Evolutionary conservation across 768 basidiomycete species (phyloP), one percentile per base, ranked within the genome.

Genomic region (Russula sp.): DNA sequence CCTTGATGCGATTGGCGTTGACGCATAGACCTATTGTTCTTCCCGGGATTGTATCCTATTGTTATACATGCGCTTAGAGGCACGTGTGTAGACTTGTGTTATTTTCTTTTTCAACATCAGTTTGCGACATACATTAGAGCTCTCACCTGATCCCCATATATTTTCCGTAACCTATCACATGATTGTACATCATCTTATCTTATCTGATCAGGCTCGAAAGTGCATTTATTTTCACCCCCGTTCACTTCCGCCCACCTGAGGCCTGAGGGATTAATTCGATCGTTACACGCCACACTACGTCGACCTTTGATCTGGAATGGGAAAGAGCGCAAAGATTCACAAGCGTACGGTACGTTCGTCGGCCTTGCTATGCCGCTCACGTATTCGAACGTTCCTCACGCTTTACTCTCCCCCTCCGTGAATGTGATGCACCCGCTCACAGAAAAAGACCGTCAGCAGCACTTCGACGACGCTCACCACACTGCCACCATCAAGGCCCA

Each of bases 311-410:
- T 39, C 20, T 18, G 22, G 31, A n/a, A 87, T 87, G 85, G 86
- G 86, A 18, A 83, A 80, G 67, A 86, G 84, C 64, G 85, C 86
- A 16, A 87, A 87, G 70, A 61, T 84, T 22, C 84, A 84, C 71
- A 87, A 87, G 71, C 77, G 84, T 65, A 73, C 80, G 62, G 84
- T 84, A 73, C 34, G 81, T 69, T 0, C 32, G 27, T 27, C 27
- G 2, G 27, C 27, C 27, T 27, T 27, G 2, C 3, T 27, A 27
- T 27, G 27, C 27, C 27, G 27, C 27, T 27, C 27, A 27, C 27
- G 27, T 27, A 27, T 27, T 27, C 27, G 27, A 27, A 2, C 27
- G 27, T 27, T 27, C 27, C 27, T 27, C 27, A 27, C 27, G 3
- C 27, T 27, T 27, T 27, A 4, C 22, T 10, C 6, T 31, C 2